Evolutionary conservation across 2,329 filamentous ascomycete genomes (phyloP).

Genomic region (Xylariaceae sp.): DNA sequence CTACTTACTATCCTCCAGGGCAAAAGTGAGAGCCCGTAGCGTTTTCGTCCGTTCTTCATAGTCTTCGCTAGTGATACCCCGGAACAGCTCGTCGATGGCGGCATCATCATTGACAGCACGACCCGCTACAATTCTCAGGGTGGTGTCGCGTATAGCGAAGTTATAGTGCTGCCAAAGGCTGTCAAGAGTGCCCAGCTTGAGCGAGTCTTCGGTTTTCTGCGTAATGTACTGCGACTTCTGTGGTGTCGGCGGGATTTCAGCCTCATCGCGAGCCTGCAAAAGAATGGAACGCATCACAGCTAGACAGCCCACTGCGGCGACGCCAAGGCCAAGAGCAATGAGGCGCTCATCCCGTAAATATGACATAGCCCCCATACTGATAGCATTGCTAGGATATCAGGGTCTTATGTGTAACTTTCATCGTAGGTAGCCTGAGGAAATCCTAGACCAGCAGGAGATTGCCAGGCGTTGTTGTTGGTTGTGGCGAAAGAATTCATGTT

Average conservation of each 20-base stretch:
- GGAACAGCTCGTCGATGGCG: conserved; percentile 47
- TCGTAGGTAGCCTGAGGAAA: neutral
- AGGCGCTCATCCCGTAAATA: conserved; percentile 47
- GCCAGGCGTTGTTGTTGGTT: neutral
- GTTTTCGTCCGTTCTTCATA: conserved; percentile 55
- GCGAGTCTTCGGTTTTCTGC: conserved; percentile 67
- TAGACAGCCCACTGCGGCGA: conserved; percentile 56
- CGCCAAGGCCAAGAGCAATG: conserved; percentile 47
- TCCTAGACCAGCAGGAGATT: neutral
- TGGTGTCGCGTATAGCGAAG: conserved; percentile 65
- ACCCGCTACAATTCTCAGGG: conserved; percentile 53
- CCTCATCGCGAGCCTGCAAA: conserved; percentile 55
- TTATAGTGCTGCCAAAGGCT: conserved; percentile 67
- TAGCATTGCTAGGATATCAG: conserved; percentile 5
- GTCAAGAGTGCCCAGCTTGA: conserved; percentile 60
- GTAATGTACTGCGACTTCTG: conserved; percentile 69
- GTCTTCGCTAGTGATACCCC: conserved; percentile 53
- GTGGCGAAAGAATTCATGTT: neutral
- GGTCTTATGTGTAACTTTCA: neutral
- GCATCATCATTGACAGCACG: conserved; percentile 54
- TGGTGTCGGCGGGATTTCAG: conserved; percentile 59
- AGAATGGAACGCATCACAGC: conserved; percentile 55
- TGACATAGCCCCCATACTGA: conserved; percentile 38
- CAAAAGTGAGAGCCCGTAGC: conserved; percentile 51
- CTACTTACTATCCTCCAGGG: conserved; percentile 44